Conservation (phyloP, 306 rosid genomes). For the Cicer bijugum region DNA sequence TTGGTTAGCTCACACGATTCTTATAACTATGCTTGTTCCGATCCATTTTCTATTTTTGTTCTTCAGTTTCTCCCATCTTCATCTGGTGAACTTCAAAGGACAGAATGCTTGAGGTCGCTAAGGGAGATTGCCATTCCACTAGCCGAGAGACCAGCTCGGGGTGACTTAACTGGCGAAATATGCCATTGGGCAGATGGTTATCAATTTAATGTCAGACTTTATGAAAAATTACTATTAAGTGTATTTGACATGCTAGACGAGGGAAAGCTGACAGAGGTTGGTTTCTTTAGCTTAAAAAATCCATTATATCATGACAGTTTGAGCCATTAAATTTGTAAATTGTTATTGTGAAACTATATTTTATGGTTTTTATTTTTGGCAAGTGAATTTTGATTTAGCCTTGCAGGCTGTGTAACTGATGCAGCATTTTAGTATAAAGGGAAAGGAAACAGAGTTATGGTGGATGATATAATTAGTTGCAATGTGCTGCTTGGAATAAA, state of each 20-base stretch:
- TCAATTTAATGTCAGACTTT: slow-evolving; percentile 83
- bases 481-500: slow-evolving; percentile 27
- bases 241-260: slow-evolving; percentile 97
- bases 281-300: slow-evolving; percentile 50
- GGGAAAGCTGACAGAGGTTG: slow-evolving; percentile 93
- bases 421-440: slow-evolving; percentile 9
- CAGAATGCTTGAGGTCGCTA: slow-evolving; percentile 87
- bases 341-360: slow-evolving; percentile 24
- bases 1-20: slow-evolving; percentile 37
- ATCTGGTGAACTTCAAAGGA: slow-evolving; percentile 88
- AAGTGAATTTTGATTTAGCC: slow-evolving; percentile 22
- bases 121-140: slow-evolving; percentile 83
- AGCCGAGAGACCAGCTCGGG: slow-evolving; percentile 98
- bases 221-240: slow-evolving; percentile 88
- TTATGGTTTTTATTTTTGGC: slow-evolving; percentile 31
- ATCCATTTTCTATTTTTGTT: slow-evolving; percentile 41
- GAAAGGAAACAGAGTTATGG: not conserved
- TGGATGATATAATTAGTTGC: slow-evolving; percentile 28
- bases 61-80: slow-evolving; percentile 86
- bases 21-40: slow-evolving; percentile 27
- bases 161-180: slow-evolving; percentile 98
- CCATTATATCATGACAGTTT: slow-evolving; percentile 35
- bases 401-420: slow-evolving; percentile 38
- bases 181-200: slow-evolving; percentile 99
- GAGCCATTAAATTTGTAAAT: slow-evolving; percentile 40